Evolutionary conservation across 2,329 filamentous ascomycete genomes (phyloP).

Genomic region (Penicillium glabrum): DNA sequence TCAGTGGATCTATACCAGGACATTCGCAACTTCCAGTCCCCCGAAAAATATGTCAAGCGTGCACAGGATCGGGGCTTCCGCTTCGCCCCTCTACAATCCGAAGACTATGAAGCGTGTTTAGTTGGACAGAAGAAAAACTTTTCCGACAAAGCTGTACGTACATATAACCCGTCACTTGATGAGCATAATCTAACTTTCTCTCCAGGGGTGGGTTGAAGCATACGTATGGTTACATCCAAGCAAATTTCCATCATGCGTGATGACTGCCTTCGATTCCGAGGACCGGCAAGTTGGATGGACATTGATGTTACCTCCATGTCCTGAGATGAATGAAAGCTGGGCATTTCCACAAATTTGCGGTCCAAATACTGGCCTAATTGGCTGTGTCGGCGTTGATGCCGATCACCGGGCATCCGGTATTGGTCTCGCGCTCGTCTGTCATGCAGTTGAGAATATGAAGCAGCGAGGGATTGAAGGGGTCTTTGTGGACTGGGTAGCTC

Average conservation of each 20-base stretch:
- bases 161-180: no score
- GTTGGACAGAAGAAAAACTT: conserved; percentile 42
- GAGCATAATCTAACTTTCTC: background rate
- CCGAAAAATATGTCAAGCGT: conserved; percentile 35
- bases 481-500: conserved; percentile 46
- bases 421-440: conserved; percentile 43
- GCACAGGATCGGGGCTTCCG: conserved; percentile 37
- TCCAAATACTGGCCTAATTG: conserved; percentile 46
- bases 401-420: conserved; percentile 40
- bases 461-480: conserved; percentile 42
- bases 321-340: conserved; percentile 35
- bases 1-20: conserved; percentile 43
- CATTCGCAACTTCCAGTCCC: conserved; percentile 36
- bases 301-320: conserved; percentile 40
- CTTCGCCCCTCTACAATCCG: conserved; percentile 36
- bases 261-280: conserved; percentile 41
- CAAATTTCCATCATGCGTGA: conserved; percentile 41
- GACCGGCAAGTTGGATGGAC: conserved; percentile 48
- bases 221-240: conserved; percentile 38
- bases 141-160: conserved; percentile 34
- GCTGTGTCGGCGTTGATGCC: conserved; percentile 45
- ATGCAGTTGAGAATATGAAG: conserved; percentile 47
- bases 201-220: conserved; percentile 43
- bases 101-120: conserved; percentile 42
- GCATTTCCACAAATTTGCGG: conserved; percentile 43